Base-by-base conservation (phyloP, 2,329 filamentous ascomycete genomes). In the Escovopsis sp. region DNA sequence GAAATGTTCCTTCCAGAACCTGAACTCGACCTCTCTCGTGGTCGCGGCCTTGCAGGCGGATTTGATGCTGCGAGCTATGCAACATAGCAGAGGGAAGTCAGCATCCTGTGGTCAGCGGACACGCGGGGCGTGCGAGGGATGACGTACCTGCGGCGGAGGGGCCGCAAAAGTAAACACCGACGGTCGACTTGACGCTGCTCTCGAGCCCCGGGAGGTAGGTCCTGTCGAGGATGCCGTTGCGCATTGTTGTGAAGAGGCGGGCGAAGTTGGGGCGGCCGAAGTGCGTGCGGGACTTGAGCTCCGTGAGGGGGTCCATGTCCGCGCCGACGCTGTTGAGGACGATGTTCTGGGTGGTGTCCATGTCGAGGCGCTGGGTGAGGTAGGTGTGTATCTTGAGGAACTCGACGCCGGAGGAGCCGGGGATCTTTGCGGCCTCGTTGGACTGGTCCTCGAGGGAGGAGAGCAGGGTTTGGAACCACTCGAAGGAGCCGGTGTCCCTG, bases 331-430 rank as follows among this genome's bases (percentile, higher is more conserved):
- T 88, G 67, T 98, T 96, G 48, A 98, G 76, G 39, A 95, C 86
- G 57, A 98, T 96, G 62, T 98, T 98, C 53, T 95, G 84, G 2
- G 87, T 81, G 0, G 86, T 94, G 60, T 98, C 88, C 51, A 80
- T 75, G 60, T 96, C 89, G 45, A 96, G 76, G 54, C 80, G 84
- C 63, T 96, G 88, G 1, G 91, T 98, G 32, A 98, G 81, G 57
- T 95, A 98, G 1, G 88, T 96, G 67, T 98, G 91, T 50, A 98
- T 98, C 60, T 88, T 86, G 54, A 98, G 69, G 73, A 98, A 98
- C 56, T 96, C 87, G 39, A 74, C 66, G 24, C 76, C 76, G 37
- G 78, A 76, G 50, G 76, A 76, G 43, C 79, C 80, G 29, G 78
- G 75, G 35, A 80, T 68, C 40, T 73, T 75, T 35, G 80, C 78